Evolutionary conservation across 2,329 filamentous ascomycete species (phyloP), one percentile per base, ranked within the genome.

Genomic region (Ophiostoma australiae): DNA sequence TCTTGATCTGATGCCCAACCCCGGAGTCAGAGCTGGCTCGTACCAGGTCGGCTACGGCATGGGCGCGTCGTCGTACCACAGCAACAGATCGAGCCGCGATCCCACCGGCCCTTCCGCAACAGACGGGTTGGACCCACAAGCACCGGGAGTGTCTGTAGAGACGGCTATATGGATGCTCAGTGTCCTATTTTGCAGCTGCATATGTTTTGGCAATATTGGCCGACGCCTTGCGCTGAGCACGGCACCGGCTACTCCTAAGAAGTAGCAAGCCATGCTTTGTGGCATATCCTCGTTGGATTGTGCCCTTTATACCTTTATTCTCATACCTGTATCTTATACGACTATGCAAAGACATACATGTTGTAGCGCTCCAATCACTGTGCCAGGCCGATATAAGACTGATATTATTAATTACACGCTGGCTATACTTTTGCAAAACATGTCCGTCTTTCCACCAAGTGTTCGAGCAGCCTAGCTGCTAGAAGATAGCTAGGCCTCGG

Each of bases 131-230:
- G 33, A 76, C 3, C 55, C 65, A 3, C 23, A 55, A 27, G 44
- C 70, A 3, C 11, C 44, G 10, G 85, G 88, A 69, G 87, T 92
- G 75, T 88, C 83, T 7, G 79, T 93, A 1, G 91, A 91, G 71
- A 86, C 91, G 23, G 90, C 89, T 15, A 92, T 93, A 4, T 99
- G 95, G 94, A 90, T 97, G 77, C 85, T 94, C 33, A 97, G 93
- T 77, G 93, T 98, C 35, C 81, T 99, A 69, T 99, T 97, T 78
- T 97, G 95, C 80, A 96, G 92, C 77, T 93, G 92, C 75, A 88
- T 98, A 11, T 97, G 94, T 80, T 97, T 99, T 83, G 95, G 95
- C 13, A 98, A 97, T 78, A 93, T 99, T 77, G 95, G 95, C 15
- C 85, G 95, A 73, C 85, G 92, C 73, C 81, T 98, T 74, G 89